These are phyloP conservation scores for Lachnellula subtilissima DNA, from an alignment of 2,329 filamentous ascomycete genomes.

Conservation along the genomic window DNA sequence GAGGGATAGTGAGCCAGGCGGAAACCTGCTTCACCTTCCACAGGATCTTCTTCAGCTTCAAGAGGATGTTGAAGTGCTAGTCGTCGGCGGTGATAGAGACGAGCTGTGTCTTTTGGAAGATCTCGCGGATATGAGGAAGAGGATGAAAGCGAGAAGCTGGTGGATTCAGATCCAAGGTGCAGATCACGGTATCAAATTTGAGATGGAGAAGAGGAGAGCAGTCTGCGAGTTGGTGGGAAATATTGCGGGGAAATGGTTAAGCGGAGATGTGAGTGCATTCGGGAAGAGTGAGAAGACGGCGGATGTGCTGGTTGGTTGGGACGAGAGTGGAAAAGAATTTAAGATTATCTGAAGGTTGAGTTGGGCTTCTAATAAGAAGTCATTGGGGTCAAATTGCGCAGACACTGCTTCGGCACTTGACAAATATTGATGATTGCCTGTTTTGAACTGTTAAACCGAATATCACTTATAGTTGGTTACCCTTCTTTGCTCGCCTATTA, in stretches of 20 bases:
- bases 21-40: slow-evolving; percentile 1
- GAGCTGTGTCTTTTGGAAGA: slow-evolving; percentile 2
- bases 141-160: slow-evolving; percentile 2
- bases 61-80: slow-evolving; percentile 1
- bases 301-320: slow-evolving; percentile 2
- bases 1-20: not conserved
- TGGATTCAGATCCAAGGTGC: slow-evolving; percentile 2
- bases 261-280: slow-evolving; percentile 2
- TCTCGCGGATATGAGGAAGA: slow-evolving; percentile 2
- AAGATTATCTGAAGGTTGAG: not conserved
- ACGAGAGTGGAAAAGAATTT: not conserved
- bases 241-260: slow-evolving; percentile 1
- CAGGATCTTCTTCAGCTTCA: not conserved
- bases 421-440: not conserved
- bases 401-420: no score
- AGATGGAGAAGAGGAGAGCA: slow-evolving; percentile 1
- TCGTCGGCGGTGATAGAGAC: slow-evolving; percentile 2
- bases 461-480: no score
- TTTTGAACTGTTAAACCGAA: no score
- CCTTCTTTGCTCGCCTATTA: no score
- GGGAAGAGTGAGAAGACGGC: not conserved
- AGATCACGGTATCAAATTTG: slow-evolving; percentile 4
- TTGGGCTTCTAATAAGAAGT: not conserved
- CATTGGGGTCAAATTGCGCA: not conserved
- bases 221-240: slow-evolving; percentile 2